Base-by-base conservation (phyloP, 768 basidiomycete species). In the Imleria badia region DNA sequence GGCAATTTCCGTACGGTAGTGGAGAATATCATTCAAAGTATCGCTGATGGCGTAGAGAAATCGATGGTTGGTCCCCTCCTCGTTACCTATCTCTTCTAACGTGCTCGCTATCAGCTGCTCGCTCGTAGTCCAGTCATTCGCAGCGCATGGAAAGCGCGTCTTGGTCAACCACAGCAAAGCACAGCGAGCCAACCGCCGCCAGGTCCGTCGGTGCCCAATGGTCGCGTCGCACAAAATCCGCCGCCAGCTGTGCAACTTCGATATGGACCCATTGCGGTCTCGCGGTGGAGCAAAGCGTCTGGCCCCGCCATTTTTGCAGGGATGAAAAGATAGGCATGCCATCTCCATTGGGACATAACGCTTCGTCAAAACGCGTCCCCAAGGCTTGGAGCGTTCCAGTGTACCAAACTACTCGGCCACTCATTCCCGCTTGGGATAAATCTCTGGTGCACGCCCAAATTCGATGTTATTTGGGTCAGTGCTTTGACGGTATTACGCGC, bases 21-120 rank as follows among this genome's bases (percentile, higher is more conserved):
- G 44, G 84, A 91, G 52, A 91, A 87, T 59, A 93, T 99, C 63
- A 83, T 98, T 48, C 79, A 86, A 61, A 95, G 88, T 61, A 98
- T 99, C 58, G 81, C 83, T 41, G 96, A 98, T 69, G 97, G 97
- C 11, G 93, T 98, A 36, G 93, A 96, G 66, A 89, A 90, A 65
- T 84, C 92, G 38, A 77, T 77, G 60, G 96, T 98, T 64, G 66
- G 87, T 75, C 20, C 35, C 33, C 45, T 56, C 40, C 29, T 42
- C 36, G 45, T 46, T 48, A 41, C 40, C 20, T 52, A 39, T 40
- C 26, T 31, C 31, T 45, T 60, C 51, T 63, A 50, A 60, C 58
- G 39, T 30, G 46, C 52, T 58, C 17, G 13, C 19, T 71, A 70
- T 48, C 50, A 93, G 91, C 80, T 93, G 41, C 78, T 93, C 13